Evolutionary conservation across 2,329 filamentous ascomycete genomes (phyloP), one percentile per base, ranked within the genome.

Genomic region (Colletotrichum sp.): DNA sequence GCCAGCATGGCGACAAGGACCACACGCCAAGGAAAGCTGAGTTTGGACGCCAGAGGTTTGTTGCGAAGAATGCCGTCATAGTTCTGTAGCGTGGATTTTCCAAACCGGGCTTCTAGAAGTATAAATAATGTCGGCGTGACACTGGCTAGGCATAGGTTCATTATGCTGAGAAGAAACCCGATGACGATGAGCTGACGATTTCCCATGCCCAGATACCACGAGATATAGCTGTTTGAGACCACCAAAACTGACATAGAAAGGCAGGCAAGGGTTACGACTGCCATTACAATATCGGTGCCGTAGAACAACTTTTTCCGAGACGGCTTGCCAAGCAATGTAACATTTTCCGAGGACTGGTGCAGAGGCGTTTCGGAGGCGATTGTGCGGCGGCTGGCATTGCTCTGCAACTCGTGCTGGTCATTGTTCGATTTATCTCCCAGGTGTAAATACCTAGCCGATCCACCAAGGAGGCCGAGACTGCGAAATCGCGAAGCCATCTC

Each of bases 261-360:
- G 5, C 52, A 56, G 2, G 8, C 25, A 1, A 56, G 4, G 0
- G 52, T 6, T 4, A 28, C 0, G 0, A 6, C 0, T 0, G 25
- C 52, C 8, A 18, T 28, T 2, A 7, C 25, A 18, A 56, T 18
- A 3, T 56, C n/a, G 0, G 0, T 1, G 1, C 0, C 0, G 2
- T 55, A 4, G 12, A 55, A 13, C 10, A 13, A 2, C 0, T 0
- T 2, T 8, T 55, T 55, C 0, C 25, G 8, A 13, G 6, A 2
- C 1, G 48, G 48, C 7, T 48, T 22, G 3, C 43, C 43, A 12
- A 48, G 15, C 6, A 6, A n/a, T 6, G 16, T 16, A n/a, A 48
- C 16, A 8, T 48, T 7, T 48, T 48, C 43, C 8, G 18, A 48
- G 16, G n/a, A 48, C 18, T 48, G 30, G 4, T 32, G 7, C 5